A percentile compares a stretch with the other conserved stretches of the same genome.
These are phyloP conservation scores for Bisporella sp. DNA, from an alignment of 2,329 filamentous ascomycete genomes.

Conservation along the genomic window DNA sequence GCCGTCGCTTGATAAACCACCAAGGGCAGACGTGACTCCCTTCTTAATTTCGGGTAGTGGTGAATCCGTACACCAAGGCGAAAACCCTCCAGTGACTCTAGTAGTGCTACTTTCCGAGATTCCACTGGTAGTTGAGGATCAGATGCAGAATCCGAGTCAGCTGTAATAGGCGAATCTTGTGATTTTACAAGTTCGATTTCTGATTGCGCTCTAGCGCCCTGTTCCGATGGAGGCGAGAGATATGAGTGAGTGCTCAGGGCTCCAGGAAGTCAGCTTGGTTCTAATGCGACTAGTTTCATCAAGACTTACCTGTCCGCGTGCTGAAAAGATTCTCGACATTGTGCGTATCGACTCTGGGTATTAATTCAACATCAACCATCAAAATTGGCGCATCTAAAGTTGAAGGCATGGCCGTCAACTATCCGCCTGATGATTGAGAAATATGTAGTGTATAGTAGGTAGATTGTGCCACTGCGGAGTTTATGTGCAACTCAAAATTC, in stretches of 20 bases:
- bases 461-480: too few species aligned
- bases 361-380: slow-evolving; percentile 83
- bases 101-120: slow-evolving; percentile 32
- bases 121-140: slow-evolving; percentile 33
- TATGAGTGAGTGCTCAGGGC: slow-evolving; percentile 72
- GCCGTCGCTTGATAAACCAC: slow-evolving; percentile 29
- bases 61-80: slow-evolving; percentile 64
- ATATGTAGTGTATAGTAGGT: too few species aligned
- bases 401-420: slow-evolving; percentile 62
- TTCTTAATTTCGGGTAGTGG: slow-evolving; percentile 62
- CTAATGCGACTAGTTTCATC: background rate
- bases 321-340: slow-evolving; percentile 91
- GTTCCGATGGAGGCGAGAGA: slow-evolving; percentile 92
- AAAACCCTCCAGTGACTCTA: slow-evolving; percentile 81
- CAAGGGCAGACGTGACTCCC: slow-evolving; percentile 46
- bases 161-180: slow-evolving; percentile 54
- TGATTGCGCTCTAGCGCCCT: slow-evolving; percentile 92
- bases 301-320: slow-evolving; percentile 84
- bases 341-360: slow-evolving; percentile 89
- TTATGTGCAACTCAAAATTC: too few species aligned
- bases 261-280: too few species aligned
- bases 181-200: slow-evolving; percentile 91
- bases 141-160: slow-evolving; percentile 11
- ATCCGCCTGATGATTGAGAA: slow-evolving; percentile 26
- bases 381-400: slow-evolving; percentile 78